A percentile compares a stretch with the other conserved stretches of the same genome.
These are phyloP conservation scores for Fusarium nanum DNA, from an alignment of 2,329 filamentous ascomycete genomes.

Conservation along the genomic window DNA sequence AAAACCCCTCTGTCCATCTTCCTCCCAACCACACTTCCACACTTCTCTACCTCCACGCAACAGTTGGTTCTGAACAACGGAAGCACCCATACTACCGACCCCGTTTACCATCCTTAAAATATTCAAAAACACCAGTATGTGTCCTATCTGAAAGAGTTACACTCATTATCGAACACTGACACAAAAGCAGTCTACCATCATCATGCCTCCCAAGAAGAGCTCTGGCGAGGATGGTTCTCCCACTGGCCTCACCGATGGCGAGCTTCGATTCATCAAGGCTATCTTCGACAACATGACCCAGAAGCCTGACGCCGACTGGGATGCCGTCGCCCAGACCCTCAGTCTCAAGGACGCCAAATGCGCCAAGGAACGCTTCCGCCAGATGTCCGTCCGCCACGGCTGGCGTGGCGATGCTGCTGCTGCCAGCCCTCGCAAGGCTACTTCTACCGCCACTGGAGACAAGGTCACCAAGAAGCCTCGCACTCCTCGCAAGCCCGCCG, in stretches of 20 bases:
- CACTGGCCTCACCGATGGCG: conserved; percentile 49
- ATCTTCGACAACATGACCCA: conserved; percentile 57
- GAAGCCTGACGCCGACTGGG: conserved; percentile 57
- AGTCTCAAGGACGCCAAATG: conserved; percentile 57
- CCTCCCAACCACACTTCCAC: conserved; percentile 5
- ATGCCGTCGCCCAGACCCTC: conserved; percentile 51
- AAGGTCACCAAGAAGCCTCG: conserved; percentile 51
- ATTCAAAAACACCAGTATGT: conserved; percentile 5
- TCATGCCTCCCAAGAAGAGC: conserved; percentile 52
- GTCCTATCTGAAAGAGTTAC: neutral
- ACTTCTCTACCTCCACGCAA: neutral
- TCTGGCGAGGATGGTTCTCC: conserved; percentile 35
- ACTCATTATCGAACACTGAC: conserved; percentile 6
- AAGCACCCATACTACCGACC: neutral
- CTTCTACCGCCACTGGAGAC: conserved; percentile 33
- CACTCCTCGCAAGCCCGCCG: conserved; percentile 44
- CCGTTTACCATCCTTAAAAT: neutral
- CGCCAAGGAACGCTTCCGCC: conserved; percentile 56
- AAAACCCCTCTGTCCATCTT: conserved; percentile 3
- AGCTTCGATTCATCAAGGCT: conserved; percentile 55
- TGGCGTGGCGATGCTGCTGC: conserved; percentile 49
- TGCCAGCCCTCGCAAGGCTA: conserved; percentile 47
- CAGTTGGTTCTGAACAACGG: neutral
- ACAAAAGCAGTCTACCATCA: conserved; percentile 1
- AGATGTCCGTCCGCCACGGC: conserved; percentile 55